phyloP scores from a whole-genome alignment of 352 stramenopile species.

The Globisporangium parvum region DNA sequence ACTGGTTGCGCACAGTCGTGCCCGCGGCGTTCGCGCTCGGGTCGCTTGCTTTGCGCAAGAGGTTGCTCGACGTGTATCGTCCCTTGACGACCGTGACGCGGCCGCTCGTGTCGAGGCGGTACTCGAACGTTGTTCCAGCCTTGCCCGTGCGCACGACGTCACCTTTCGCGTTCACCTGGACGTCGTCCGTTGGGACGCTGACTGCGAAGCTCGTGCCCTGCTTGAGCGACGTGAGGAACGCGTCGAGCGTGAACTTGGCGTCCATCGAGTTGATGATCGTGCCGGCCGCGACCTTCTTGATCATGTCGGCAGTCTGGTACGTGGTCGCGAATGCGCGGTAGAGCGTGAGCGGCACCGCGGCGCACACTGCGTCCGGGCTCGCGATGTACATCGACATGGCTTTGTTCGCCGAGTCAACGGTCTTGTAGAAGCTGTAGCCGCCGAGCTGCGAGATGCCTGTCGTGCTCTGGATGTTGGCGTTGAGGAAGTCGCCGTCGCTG shows the following conservation, averaged over 20 bases:
- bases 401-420: conserved; percentile 17
- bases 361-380: conserved; percentile 12
- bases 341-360: conserved; percentile 21
- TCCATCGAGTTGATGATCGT: conserved; percentile 38
- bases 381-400: conserved; percentile 25
- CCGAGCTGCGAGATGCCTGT: conserved; percentile 14
- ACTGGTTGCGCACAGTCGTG: conserved; percentile 23
- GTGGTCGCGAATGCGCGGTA: conserved; percentile 24
- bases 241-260: conserved; percentile 19
- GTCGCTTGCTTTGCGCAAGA: conserved; percentile 20
- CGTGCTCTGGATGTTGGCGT: conserved; percentile 21
- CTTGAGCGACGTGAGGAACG: conserved; percentile 18
- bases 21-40: conserved; percentile 16
- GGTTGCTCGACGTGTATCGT: conserved; percentile 19
- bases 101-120: conserved; percentile 19
- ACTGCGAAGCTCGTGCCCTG: conserved; percentile 6
- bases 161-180: conserved; percentile 21
- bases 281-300: conserved; percentile 21
- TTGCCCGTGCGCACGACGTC: conserved; percentile 23
- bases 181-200: conserved; percentile 19
- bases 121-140: conserved; percentile 19
- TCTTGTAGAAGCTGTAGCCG: conserved; percentile 24
- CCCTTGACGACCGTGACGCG: conserved; percentile 13
- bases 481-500: conserved; percentile 22
- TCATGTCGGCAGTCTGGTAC: conserved; percentile 26